A percentile compares a stretch with the other conserved stretches of the same genome.
phyloP scores from a whole-genome alignment of 2,329 filamentous ascomycete genomes.

The Penicillium sp. region DNA sequence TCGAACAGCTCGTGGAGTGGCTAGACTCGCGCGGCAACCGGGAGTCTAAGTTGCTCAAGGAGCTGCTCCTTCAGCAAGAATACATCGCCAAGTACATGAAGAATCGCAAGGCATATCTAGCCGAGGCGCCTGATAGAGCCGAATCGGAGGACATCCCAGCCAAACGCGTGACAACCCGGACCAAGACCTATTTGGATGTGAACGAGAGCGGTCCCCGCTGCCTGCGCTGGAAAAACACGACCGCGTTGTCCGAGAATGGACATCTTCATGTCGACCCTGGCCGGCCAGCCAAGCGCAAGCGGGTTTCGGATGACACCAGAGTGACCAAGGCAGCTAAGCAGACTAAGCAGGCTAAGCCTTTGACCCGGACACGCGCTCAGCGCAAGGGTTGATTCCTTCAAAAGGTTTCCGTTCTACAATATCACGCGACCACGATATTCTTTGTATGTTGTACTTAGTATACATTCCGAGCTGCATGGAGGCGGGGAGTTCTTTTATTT shows the following conservation, averaged over 20 bases:
- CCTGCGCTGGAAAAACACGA: slow-evolving; percentile 57
- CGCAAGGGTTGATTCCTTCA: slow-evolving; percentile 19
- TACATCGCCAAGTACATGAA: slow-evolving; percentile 72
- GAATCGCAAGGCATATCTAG: slow-evolving; percentile 65
- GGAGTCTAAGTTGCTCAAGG: slow-evolving; percentile 79
- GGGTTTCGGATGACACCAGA: slow-evolving; percentile 34
- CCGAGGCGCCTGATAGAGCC: slow-evolving; percentile 43
- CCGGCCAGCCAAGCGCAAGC: slow-evolving; percentile 44
- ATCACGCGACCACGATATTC: slow-evolving; percentile 16
- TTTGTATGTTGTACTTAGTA: slow-evolving; percentile 10
- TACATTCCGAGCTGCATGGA: slow-evolving; percentile 17
- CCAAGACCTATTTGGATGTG: slow-evolving; percentile 50
- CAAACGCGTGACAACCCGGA: slow-evolving; percentile 54
- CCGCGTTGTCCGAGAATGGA: slow-evolving; percentile 50
- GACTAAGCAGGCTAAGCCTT: slow-evolving; percentile 45
- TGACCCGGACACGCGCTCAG: slow-evolving; percentile 43
- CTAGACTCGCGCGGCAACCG: slow-evolving; percentile 78
- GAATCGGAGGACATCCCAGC: slow-evolving; percentile 40
- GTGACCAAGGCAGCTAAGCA: slow-evolving; percentile 35
- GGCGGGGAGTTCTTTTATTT: slow-evolving; percentile 8
- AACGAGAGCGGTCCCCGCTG: slow-evolving; percentile 48
- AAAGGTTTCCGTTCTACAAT: not conserved
- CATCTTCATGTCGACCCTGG: slow-evolving; percentile 54
- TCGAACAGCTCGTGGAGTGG: slow-evolving; percentile 77
- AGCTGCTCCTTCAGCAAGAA: slow-evolving; percentile 66